Evolutionary conservation across 495 filamentous ascomycete genomes (phyloP), one percentile per base, ranked within the genome.

Genomic region (Ascobolus immersus): DNA sequence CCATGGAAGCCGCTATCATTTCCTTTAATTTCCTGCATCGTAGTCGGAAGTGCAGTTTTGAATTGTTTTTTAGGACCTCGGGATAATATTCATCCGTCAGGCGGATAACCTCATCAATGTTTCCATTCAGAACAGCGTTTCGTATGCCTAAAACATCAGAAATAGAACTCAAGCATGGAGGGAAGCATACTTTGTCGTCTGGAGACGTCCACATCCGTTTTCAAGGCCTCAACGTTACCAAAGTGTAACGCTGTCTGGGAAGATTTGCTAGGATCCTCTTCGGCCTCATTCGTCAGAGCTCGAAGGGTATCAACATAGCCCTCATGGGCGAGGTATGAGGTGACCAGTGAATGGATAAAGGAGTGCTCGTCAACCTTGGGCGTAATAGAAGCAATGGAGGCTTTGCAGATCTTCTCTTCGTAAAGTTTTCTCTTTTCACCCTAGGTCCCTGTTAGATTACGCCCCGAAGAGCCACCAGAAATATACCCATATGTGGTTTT

Each of bases 221-320:
- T 78, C 72, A 41, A 81, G 65, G 20, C 65, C 61, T 36, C 65
- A 57, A 7, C 31, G 35, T 22, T 33, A 35, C 14, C 35, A 39
- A 25, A 33, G 27, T 2, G 31, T 34, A 12, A 39, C 39, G 18
- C 35, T 47, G 20, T 38, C 39, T 9, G 28, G 12, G 17, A 50
- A 35, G 14, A 71, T 65, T 37, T 55, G 54, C n/a, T n/a, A 37
- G 70, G 67, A 49, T 90, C 81, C 12, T 58, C 57, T 22, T 68
- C 67, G 4, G 90, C 69, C 48, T 94, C 89, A 46, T 73, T 64
- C 5, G 75, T 69, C 54, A 99, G 94, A 0, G 76, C 79, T 39
- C 69, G 66, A 11, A 82, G 80, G 5, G 86, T 90, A 37, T 92
- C 84, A n/a, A 93, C 71, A 41, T 92, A 94, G 35, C 86, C 89